These are phyloP conservation scores for Psilocybe mexicana DNA, from an alignment of 1,284 basidiomycete species.

Conservation along the genomic window DNA sequence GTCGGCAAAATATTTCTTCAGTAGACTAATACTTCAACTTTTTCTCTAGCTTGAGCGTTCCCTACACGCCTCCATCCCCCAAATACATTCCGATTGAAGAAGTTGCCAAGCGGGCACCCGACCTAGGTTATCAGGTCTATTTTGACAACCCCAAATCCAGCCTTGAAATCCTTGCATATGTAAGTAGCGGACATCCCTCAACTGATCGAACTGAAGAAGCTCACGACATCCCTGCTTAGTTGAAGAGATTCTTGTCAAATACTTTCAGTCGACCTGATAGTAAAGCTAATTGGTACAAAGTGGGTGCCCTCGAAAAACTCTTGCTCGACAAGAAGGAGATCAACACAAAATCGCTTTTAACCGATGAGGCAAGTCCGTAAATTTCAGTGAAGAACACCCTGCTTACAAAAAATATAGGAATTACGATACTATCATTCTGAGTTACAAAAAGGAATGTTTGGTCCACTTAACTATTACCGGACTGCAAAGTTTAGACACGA, in stretches of 20 bases:
- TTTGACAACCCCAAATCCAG: constrained; percentile 53
- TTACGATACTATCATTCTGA: constrained; percentile 47
- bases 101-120: constrained; percentile 50
- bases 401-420: constrained; percentile 42
- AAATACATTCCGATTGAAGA: constrained; percentile 51
- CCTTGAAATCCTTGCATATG: constrained; percentile 53
- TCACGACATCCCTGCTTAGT: constrained; percentile 25
- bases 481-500: constrained; percentile 56
- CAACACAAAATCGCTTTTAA: constrained; percentile 25
- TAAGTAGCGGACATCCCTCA: constrained; percentile 25
- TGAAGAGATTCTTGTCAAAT: constrained; percentile 37
- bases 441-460: constrained; percentile 56
- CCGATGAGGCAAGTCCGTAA: constrained; percentile 22
- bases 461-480: constrained; percentile 72
- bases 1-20: neutral
- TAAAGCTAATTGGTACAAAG: constrained; percentile 23
- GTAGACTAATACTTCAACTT: neutral
- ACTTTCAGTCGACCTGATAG: constrained; percentile 27
- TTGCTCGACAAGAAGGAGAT: constrained; percentile 19
- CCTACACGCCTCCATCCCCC: constrained; percentile 56
- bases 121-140: constrained; percentile 64
- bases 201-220: neutral
- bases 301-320: constrained; percentile 29
- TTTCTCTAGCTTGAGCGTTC: constrained; percentile 53
- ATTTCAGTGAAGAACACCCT: neutral